Base-by-base conservation (phyloP, 257 asterid genomes). In the Eustoma russellianum region DNA sequence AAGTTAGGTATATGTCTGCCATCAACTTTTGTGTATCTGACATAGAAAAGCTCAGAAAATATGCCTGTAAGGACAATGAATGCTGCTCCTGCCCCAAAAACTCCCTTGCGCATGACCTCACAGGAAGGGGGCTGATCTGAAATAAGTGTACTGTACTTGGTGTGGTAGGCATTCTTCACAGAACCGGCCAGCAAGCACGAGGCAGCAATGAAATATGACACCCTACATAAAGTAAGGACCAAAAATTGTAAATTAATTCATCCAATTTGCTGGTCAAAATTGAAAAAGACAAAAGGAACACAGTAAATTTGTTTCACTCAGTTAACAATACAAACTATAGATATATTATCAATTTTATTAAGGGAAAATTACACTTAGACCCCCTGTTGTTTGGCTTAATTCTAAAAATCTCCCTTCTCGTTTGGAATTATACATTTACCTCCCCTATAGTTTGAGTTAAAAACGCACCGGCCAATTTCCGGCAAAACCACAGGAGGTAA, bases 11-110 rank as follows among this genome's bases (percentile, higher is more conserved):
- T 4, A 24, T 24, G 30, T 24, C 30, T 24, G 30, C 30, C 74
- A 17, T 77, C 70, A 2, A 87, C 76, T 48, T 76, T 85, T 13
- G 96, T 76, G 57, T 74, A 82, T 70, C 77, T 78, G 17, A 69
- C 86, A 0, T 85, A 85, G 53, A 67, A 88, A 33, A 88, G 77
- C 73, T 78, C 80, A 41, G 97, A 88, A 33, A 75, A 33, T 38
- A 82, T 69, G 53, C 91, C 88, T 0, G 97, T 88, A 55, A 88
- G 72, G 56, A 88, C 74, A 5, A 84, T 60, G 62, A 88, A 82
- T 9, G 97, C 97, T 24, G 95, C 95, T 13, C 81, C 97, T 6
- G 91, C 93, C 17, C 88, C 97, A 47, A 85, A 88, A 35, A 84
- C 80, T 53, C 97, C 97, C 80, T 73, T 80, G 8, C 96, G 72